Base-by-base conservation (phyloP, 140 eudicot species). In the Erigeron philadelphicus region DNA sequence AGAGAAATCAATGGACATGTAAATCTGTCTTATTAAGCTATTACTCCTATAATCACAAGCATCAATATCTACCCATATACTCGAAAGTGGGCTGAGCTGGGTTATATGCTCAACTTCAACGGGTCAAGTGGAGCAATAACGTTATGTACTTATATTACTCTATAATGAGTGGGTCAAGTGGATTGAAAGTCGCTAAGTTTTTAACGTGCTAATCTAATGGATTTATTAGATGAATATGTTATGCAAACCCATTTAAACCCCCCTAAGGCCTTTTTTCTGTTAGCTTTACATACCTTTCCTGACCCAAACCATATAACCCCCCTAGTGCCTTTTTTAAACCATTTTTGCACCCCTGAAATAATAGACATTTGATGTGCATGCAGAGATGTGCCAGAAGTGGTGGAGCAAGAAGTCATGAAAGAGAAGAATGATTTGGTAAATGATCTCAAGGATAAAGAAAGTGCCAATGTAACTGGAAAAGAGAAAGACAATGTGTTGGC, bases 1-100 rank as follows among this genome's bases (percentile, higher is more conserved):
- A 9, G 89, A 75, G 65, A 82, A 89, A 95, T 94, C 52, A 47
- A 76, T 70, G 55, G 44, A 59, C 53, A 16, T 63, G 59, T 67
- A 55, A 52, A 75, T 74, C 49, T 71, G 23, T 25, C 41, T 74
- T 66, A 54, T 13, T 43, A n/a, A 11, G 38, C 12, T 49, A 8
- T 12, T 31, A 31, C 38, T 31, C 38, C 38, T 31, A 25, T n/a
- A 67, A 25, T 31, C 10, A 17, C 10, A 59, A 35, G 59, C 58
- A 53, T 47, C n/a, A 15, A 15, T 59, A 12, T 23, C 11, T 25
- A 44, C 67, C 42, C 64, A 46, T 69, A 41, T 54, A 17, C 60
- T 59, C 45, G 35, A 18, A 71, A 71, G 48, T 17, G 61, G 42
- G 42, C 38, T 19, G 49, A 45, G 21, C 47, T 60, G 76, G 61